Evolutionary conservation across 2,329 filamentous ascomycete genomes (phyloP).

Genomic region (Cladobotryum mycophilum): DNA sequence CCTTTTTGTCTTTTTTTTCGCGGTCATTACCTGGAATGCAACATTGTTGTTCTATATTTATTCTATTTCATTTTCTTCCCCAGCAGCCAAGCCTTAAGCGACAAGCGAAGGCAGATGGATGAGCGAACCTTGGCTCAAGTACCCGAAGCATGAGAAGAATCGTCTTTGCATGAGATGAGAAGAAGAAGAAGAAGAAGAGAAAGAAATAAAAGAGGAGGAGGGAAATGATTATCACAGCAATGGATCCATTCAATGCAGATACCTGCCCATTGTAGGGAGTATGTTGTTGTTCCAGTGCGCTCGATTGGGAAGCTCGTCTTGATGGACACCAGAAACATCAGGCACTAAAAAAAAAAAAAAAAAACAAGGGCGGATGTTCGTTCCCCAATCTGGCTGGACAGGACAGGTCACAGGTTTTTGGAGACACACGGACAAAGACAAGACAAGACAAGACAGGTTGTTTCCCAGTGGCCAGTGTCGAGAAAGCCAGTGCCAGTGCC

Average conservation of each 20-base stretch:
- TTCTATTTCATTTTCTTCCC: too few species aligned
- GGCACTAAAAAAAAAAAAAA: slow-evolving; percentile 7
- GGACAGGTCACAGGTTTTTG: slow-evolving; percentile 9
- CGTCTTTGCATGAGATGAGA: too few species aligned
- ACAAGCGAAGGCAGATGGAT: too few species aligned
- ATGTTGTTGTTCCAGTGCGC: too few species aligned
- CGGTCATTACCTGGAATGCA: not conserved
- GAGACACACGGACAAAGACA: not conserved
- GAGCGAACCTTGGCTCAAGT: too few species aligned
- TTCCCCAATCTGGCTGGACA: slow-evolving; percentile 1
- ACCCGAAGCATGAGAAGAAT: too few species aligned
- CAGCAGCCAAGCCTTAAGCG: too few species aligned
- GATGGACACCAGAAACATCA: slow-evolving; percentile 11
- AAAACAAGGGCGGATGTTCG: too few species aligned
- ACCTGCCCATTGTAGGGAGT: too few species aligned
- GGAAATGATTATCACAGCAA: not conserved
- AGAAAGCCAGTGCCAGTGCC: too few species aligned
- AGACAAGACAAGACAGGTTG: too few species aligned
- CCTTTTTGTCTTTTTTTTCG: not conserved
- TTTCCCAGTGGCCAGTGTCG: not conserved
- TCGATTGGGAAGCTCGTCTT: not conserved
- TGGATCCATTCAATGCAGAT: not conserved
- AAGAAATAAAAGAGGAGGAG: not conserved
- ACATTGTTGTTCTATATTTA: not conserved
- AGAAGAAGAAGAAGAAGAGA: not conserved